These are phyloP conservation scores for Saturnispora diversa DNA, from an alignment of 805 yeast genomes.

Conservation along the genomic window DNA sequence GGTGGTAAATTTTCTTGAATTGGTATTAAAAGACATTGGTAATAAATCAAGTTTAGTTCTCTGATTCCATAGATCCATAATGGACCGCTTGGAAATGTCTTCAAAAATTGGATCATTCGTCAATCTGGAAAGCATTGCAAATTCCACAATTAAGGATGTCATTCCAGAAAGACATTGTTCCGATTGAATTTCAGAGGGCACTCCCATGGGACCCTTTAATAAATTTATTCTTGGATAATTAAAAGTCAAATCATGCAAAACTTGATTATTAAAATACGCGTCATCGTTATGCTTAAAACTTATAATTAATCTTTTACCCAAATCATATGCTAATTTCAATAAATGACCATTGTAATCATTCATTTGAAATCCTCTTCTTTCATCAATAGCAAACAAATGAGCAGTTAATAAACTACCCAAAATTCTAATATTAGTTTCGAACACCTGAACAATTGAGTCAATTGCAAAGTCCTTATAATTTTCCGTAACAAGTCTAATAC, in stretches of 20 bases:
- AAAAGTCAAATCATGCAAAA: conserved; percentile 24
- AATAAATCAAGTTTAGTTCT: conserved; percentile 55
- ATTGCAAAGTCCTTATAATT: conserved; percentile 42
- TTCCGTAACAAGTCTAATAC: conserved; percentile 34
- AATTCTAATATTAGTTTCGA: conserved; percentile 76
- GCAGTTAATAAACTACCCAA: conserved; percentile 76
- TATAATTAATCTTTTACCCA: conserved; percentile 62
- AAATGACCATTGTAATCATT: conserved; percentile 61
- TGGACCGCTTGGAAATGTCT: conserved; percentile 50
- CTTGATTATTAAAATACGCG: background rate
- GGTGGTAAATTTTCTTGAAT: conserved; percentile 41
- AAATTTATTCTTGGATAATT: conserved; percentile 80
- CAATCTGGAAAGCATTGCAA: conserved; percentile 63
- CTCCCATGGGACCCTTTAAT: conserved; percentile 37
- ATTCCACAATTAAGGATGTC: conserved; percentile 73
- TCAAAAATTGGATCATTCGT: conserved; percentile 72
- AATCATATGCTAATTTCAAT: conserved; percentile 61
- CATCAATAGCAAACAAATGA: conserved; percentile 60
- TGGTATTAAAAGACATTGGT: conserved; percentile 62
- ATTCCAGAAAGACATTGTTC: conserved; percentile 90
- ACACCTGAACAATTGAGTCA: conserved; percentile 74
- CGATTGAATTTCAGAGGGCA: conserved; percentile 37
- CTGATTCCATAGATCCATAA: conserved; percentile 61
- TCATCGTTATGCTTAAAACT: conserved; percentile 46
- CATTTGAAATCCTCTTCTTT: conserved; percentile 34